These are phyloP conservation scores for Diversispora epigaea DNA, from an alignment of 192 early-diverging fungal species.

Conservation along the genomic window DNA sequence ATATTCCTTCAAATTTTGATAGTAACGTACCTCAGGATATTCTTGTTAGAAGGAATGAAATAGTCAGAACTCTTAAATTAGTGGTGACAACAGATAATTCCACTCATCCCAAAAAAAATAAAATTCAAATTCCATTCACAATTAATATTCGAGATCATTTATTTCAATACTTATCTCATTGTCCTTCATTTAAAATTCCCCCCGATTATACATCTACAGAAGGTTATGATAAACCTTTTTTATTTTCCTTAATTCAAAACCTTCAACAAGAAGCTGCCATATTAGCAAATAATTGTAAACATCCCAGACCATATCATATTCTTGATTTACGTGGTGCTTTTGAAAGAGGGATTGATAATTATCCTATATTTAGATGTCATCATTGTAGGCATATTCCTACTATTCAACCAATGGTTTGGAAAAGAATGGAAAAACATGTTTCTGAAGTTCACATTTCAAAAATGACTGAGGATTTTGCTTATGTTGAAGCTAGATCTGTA, in stretches of 20 bases:
- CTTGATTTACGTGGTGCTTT: neutral
- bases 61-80: constrained; percentile 7
- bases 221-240: neutral
- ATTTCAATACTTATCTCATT: neutral
- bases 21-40: neutral
- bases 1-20: neutral
- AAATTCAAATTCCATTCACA: neutral
- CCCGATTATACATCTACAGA: neutral
- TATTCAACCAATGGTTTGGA: neutral
- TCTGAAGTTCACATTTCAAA: neutral
- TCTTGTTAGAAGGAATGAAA: neutral
- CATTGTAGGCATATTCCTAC: neutral
- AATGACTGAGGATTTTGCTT: neutral
- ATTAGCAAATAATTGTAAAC: neutral
- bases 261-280: neutral
- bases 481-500: constrained; percentile 3
- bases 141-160: neutral
- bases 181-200: constrained; percentile 1
- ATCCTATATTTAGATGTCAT: constrained; percentile 8
- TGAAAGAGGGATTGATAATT: neutral
- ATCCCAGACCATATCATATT: neutral
- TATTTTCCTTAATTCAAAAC: neutral
- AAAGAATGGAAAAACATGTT: neutral
- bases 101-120: neutral
- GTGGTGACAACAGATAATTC: neutral